phyloP scores from a whole-genome alignment of 1,284 basidiomycete genomes.

The Grifola frondosa region DNA sequence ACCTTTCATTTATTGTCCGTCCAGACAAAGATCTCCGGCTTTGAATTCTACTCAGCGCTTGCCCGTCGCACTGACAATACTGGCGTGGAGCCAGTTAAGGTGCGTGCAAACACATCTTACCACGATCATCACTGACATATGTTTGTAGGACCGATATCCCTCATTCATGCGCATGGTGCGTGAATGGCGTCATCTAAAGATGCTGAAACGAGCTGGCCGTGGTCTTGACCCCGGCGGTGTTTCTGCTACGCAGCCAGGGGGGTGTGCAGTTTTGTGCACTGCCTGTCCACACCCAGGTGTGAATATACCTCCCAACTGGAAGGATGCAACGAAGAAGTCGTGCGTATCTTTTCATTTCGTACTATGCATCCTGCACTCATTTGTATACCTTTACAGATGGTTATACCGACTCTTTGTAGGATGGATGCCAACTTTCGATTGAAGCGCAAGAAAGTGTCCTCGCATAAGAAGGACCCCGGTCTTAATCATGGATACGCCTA shows the following conservation, averaged over 20 bases:
- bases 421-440: constrained; percentile 32
- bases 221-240: constrained; percentile 17
- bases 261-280: neutral
- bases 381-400: constrained; percentile 11
- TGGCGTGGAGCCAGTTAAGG: neutral
- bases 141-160: constrained; percentile 10
- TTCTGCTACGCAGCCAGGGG: neutral
- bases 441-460: constrained; percentile 20
- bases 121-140: too few relatives aligned
- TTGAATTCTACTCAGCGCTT: constrained; percentile 26
- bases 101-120: too few relatives aligned
- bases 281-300: neutral
- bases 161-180: constrained; percentile 6
- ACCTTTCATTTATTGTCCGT: constrained; percentile 25
- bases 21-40: constrained; percentile 25
- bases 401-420: constrained; percentile 19
- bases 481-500: constrained; percentile 24
- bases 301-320: neutral
- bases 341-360: neutral
- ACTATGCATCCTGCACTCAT: neutral
- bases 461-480: constrained; percentile 17
- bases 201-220: constrained; percentile 25
- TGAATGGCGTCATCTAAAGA: constrained; percentile 21
- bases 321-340: neutral
- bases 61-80: constrained; percentile 16